phyloP scores from a whole-genome alignment of 208 protist genomes.

The Tritrichomonas musculus region DNA sequence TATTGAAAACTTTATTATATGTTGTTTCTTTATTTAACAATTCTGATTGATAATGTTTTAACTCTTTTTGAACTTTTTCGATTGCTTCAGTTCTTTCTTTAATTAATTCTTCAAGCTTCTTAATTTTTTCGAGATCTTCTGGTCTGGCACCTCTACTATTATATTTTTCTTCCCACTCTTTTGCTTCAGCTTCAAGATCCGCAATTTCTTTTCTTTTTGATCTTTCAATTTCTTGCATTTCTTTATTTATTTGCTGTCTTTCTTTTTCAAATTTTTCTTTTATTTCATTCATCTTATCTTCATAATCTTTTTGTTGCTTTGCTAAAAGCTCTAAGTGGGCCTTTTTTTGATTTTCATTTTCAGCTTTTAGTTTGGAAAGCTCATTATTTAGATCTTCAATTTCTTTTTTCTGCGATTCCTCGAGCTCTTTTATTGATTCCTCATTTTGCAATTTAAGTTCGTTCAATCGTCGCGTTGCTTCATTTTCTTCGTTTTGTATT shows the following conservation, averaged over 20 bases:
- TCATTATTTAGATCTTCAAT: neutral
- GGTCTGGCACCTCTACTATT: neutral
- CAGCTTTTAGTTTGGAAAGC: neutral
- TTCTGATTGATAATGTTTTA: neutral
- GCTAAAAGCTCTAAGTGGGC: neutral
- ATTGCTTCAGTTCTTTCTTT: neutral
- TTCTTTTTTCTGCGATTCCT: neutral
- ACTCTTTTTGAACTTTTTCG: neutral
- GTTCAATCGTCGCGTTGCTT: neutral
- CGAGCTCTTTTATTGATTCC: neutral
- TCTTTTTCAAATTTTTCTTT: neutral
- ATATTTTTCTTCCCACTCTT: neutral
- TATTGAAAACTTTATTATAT: conserved; percentile 32
- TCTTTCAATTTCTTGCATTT: neutral
- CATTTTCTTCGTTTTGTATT: neutral
- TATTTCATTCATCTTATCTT: neutral
- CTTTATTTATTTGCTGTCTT: neutral
- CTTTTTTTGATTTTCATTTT: neutral
- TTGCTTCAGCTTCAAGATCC: conserved; percentile 8
- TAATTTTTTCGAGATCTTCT: conserved; percentile 19
- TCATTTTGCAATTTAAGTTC: neutral
- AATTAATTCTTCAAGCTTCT: conserved; percentile 4
- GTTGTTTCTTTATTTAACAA: conserved; percentile 10
- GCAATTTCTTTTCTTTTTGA: neutral
- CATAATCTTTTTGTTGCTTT: neutral